Evolutionary conservation across 108 stramenopile species (phyloP), one percentile per base, ranked within the genome.

Genomic region (Bacterosira constricta): DNA sequence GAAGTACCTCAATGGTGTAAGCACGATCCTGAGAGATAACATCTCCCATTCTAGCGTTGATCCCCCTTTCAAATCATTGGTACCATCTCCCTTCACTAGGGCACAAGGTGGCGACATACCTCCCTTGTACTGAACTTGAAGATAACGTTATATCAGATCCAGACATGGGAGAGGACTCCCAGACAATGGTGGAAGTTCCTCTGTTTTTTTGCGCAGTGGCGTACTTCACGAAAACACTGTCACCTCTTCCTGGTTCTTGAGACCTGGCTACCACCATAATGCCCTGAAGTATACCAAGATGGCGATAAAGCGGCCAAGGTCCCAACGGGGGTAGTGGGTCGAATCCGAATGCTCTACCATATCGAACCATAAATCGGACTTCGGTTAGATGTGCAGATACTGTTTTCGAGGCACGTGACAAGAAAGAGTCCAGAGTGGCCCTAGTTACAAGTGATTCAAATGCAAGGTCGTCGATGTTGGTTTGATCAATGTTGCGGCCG

Each of bases 41-140:
- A 23, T 74, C 65, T n/a, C 73, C 73, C 63, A 74, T 74, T 31
- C 63, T 15, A n/a, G 57, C 66, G 2, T n/a, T 8, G 0, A 65
- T 35, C 0, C 73, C 73, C 2, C 29, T 25, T 3, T 31, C 35
- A 23, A 74, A 74, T 2, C 21, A n/a, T 35, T 65, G 38, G 27
- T 66, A 74, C 73, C 73, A 74, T 21, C 44, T 35, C 9, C 63
- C 30, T 55, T 74, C 73, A 36, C 35, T 44, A n/a, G 73, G 73
- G 49, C 15, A 15, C 11, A 8, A 5, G 4, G 73, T 74, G 11
- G 63, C 63, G 3, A 74, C 54, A 39, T 55, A 56, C 20, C 39
- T 38, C 34, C 47, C 66, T 38, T 31, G 39, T 0, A 20, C 11
- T 3, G 44, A 39, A 3, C 1, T 51, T 15, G 63, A 10, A 11